These are phyloP conservation scores for Mycoemilia scoparia DNA, from an alignment of 192 early-diverging fungal genomes.

Conservation along the genomic window DNA sequence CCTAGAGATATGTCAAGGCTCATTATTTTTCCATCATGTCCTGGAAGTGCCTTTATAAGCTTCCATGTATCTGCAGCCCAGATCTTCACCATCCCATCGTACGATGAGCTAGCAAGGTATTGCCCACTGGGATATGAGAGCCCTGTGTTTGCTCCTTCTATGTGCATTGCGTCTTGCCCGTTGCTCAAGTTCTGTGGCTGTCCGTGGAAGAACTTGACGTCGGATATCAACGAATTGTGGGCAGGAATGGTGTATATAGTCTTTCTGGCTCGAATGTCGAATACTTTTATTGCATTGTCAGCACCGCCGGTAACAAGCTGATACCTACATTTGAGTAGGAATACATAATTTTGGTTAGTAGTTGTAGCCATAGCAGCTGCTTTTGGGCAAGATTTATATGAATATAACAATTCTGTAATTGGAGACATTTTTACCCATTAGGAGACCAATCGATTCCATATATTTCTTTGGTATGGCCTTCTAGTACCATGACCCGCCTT, in stretches of 20 bases:
- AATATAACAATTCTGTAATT: too few relatives aligned
- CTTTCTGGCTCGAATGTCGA: conserved; percentile 71
- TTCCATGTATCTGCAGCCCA: conserved; percentile 92
- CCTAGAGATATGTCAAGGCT: conserved; percentile 58
- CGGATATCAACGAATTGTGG: conserved; percentile 75
- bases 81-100: conserved; percentile 82
- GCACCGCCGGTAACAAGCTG: conserved; percentile 80
- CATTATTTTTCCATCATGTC: conserved; percentile 82
- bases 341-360: background rate
- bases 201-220: conserved; percentile 47
- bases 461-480: conserved; percentile 86
- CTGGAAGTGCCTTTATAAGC: conserved; percentile 67
- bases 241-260: conserved; percentile 73
- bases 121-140: conserved; percentile 38
- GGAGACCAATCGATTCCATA: conserved; percentile 78
- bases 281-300: conserved; percentile 81
- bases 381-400: too few relatives aligned
- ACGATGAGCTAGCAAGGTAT: conserved; percentile 62
- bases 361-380: too few relatives aligned
- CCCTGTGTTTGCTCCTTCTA: conserved; percentile 6
- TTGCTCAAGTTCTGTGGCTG: conserved; percentile 11
- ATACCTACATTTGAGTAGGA: conserved; percentile 33
- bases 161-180: conserved; percentile 11
- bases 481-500: conserved; percentile 64
- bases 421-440: too few relatives aligned